These are phyloP conservation scores for Populus alba DNA, from an alignment of 345 rosid species.

Conservation along the genomic window DNA sequence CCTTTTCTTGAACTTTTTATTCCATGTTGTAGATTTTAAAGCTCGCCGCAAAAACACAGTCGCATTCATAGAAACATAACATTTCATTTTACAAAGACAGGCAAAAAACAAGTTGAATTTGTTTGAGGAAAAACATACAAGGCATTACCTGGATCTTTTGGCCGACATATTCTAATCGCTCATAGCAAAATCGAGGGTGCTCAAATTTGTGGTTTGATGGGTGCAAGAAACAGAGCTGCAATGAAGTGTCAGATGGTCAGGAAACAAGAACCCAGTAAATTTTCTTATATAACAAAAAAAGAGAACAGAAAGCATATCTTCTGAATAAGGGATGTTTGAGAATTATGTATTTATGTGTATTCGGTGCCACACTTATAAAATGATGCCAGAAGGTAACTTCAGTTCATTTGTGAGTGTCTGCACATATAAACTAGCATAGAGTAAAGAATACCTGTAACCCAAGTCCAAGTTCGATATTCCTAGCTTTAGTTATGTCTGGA, in stretches of 20 bases:
- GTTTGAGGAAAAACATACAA: background rate
- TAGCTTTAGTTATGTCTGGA: slow-evolving; percentile 85
- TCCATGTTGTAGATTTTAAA: background rate
- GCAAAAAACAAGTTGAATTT: background rate
- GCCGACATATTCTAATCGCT: slow-evolving; percentile 81
- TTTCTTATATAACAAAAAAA: background rate
- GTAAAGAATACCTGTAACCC: slow-evolving; percentile 71
- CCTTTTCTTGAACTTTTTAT: background rate
- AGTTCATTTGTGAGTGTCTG: no score
- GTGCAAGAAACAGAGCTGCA: slow-evolving; percentile 93
- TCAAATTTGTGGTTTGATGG: slow-evolving; percentile 92
- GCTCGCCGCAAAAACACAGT: no score
- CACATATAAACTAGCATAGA: background rate
- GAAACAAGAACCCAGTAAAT: background rate
- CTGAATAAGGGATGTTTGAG: background rate
- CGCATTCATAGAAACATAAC: no score
- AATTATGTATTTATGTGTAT: background rate
- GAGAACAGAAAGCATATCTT: background rate
- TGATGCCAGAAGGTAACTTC: background rate
- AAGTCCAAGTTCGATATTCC: slow-evolving; percentile 90
- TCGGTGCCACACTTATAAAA: background rate
- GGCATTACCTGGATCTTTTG: slow-evolving; percentile 85
- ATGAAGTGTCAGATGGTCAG: slow-evolving; percentile 10
- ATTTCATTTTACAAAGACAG: background rate
- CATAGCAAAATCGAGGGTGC: slow-evolving; percentile 90